phyloP scores from a whole-genome alignment of 306 rosid species.

The Lathyrus tuberosus region DNA sequence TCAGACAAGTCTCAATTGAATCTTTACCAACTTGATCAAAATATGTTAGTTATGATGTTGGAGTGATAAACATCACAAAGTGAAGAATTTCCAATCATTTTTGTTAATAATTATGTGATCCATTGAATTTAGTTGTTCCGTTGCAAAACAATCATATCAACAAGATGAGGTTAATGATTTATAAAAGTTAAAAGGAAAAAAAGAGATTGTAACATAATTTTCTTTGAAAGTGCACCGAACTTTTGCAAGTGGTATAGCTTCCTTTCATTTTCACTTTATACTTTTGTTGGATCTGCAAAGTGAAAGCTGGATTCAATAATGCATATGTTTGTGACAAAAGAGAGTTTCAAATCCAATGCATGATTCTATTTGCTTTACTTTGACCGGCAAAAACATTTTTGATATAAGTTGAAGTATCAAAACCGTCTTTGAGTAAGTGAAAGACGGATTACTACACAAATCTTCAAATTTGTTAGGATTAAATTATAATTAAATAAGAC shows the following conservation, averaged over 20 bases:
- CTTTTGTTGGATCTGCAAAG: slow-evolving; percentile 29
- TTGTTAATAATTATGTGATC: not conserved
- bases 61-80: not conserved
- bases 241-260: slow-evolving; percentile 32
- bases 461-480: too few species aligned
- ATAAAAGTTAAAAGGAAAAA: not conserved
- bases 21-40: not conserved
- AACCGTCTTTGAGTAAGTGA: too few species aligned
- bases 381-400: not conserved
- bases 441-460: too few species aligned
- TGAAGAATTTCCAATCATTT: slow-evolving; percentile 22
- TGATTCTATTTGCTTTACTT: slow-evolving; percentile 30
- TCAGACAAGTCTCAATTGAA: not conserved
- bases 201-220: slow-evolving; percentile 45
- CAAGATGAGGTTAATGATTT: slow-evolving; percentile 26
- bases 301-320: slow-evolving; percentile 36
- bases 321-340: slow-evolving; percentile 10
- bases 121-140: slow-evolving; percentile 8
- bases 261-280: slow-evolving; percentile 38
- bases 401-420: too few species aligned
- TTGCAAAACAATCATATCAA: slow-evolving; percentile 32
- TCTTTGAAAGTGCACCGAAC: slow-evolving; percentile 52
- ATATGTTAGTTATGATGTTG: not conserved
- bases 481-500: too few species aligned
- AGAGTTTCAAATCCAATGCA: slow-evolving; percentile 30